Evolutionary conservation across 2,329 filamentous ascomycete species (phyloP).

Genomic region (Chrysoporthe austroafricana): DNA sequence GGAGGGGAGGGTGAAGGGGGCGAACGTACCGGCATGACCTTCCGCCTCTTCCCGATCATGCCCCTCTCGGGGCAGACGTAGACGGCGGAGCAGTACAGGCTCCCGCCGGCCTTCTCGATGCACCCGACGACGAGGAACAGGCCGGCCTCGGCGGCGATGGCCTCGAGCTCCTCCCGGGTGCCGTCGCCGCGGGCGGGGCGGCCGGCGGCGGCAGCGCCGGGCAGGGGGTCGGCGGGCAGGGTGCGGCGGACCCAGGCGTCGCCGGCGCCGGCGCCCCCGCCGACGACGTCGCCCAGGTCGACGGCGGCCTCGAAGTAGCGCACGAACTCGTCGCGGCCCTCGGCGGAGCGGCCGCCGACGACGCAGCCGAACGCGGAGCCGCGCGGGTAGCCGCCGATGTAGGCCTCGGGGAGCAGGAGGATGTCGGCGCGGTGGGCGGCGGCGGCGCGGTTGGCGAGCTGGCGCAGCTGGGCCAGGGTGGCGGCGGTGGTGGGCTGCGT

Average conservation of each 20-base stretch:
- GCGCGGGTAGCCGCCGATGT: constrained; percentile 88
- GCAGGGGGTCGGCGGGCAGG: constrained; percentile 45
- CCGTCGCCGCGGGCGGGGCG: constrained; percentile 53
- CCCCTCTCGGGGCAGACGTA: constrained; percentile 80
- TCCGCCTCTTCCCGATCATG: constrained; percentile 81
- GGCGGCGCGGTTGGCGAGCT: constrained; percentile 67
- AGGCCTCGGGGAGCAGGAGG: constrained; percentile 89
- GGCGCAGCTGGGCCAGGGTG: constrained; percentile 69
- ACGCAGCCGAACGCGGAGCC: constrained; percentile 76
- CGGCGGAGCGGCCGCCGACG: constrained; percentile 68
- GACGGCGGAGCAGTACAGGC: constrained; percentile 79
- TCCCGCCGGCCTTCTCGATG: constrained; percentile 80
- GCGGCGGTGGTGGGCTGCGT: constrained; percentile 53
- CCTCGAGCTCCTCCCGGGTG: constrained; percentile 78
- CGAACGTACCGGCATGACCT: constrained; percentile 81
- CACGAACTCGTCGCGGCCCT: constrained; percentile 81
- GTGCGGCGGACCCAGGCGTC: constrained; percentile 70
- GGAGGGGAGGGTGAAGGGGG: background rate
- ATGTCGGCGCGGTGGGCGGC: constrained; percentile 58
- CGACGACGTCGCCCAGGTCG: constrained; percentile 79
- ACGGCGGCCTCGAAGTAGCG: constrained; percentile 78
- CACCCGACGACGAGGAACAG: constrained; percentile 82
- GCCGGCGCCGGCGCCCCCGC: constrained; percentile 66
- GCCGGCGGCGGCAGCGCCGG: constrained; percentile 23
- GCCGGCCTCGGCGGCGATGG: constrained; percentile 74